Evolutionary conservation across 495 filamentous ascomycete species (phyloP).

Genomic region (Beverwykella pulmonaria): DNA sequence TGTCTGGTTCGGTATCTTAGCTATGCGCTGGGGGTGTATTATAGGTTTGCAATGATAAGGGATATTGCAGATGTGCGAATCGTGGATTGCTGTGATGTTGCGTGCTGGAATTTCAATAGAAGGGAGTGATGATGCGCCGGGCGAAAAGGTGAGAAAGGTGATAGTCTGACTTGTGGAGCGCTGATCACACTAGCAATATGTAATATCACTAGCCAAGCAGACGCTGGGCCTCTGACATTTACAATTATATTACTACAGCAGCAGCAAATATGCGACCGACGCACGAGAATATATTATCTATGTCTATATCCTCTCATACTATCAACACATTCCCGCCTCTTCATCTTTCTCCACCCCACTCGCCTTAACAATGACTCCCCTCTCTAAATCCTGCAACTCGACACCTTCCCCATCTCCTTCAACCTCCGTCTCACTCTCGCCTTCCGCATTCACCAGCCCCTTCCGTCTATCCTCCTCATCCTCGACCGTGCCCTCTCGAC

Average conservation of each 20-base stretch:
- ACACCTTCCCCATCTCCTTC: slow-evolving; percentile 4
- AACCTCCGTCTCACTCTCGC: neutral
- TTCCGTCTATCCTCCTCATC: slow-evolving; percentile 56
- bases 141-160: no score
- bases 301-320: no score
- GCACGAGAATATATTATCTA: no score
- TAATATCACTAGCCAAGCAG: no score
- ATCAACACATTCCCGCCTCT: neutral
- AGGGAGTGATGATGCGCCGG: no score
- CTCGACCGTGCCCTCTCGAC: slow-evolving; percentile 65
- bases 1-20: neutral
- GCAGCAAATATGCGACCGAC: no score
- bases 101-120: no score
- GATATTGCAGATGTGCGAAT: neutral
- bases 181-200: no score
- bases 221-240: no score
- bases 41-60: slow-evolving; percentile 7
- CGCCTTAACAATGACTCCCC: neutral
- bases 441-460: neutral
- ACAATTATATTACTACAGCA: no score
- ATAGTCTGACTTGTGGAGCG: no score
- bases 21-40: neutral
- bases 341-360: slow-evolving; percentile 3
- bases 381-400: slow-evolving; percentile 20
- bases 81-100: neutral